Evolutionary conservation across 148 eudicot genomes (phyloP), one percentile per base, ranked within the genome.

Genomic region (Silene conica): DNA sequence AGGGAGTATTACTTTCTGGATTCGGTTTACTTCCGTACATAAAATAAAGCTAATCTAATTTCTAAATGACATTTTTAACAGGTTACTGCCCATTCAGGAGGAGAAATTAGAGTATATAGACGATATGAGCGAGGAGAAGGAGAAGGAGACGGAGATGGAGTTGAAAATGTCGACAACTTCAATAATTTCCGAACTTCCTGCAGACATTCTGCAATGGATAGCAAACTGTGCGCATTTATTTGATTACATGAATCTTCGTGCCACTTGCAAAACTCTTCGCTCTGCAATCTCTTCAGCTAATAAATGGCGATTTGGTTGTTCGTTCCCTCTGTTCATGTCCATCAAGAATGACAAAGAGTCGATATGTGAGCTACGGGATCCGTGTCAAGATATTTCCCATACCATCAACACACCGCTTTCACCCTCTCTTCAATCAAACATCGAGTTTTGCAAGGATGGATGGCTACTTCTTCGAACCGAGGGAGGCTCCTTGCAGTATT

Each of bases 391-490:
- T 66, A 48, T 31, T 52, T 21, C 64, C 0, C 19, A 62, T 21
- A 60, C 63, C 22, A 19, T 60, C 63, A 20, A 60, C 25, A 22
- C 18, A 67, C 50, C 58, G 22, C 6, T n/a, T 41, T 56, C 61
- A 25, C 65, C 21, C 10, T 28, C 20, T 66, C 5, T 0, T 34
- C 12, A 15, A 14, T 10, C 2, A 8, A 19, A 15, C 4, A 1
- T 68, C 9, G n/a, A 68, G 6, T 76, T 45, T 18, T 69, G 13
- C 26, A 76, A 68, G 15, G 57, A 76, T 46, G 59, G 78, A 5
- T 76, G 78, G 78, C 45, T 75, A 14, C 65, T 75, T 25, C 15
- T 41, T 5, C 21, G 55, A 6, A 3, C 16, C 3, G 20, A 11
- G 6, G 1, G 14, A 43, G 16, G 18, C 0, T 60, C 59, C 23